A percentile compares a stretch with the other conserved stretches of the same genome.
Evolutionary conservation across 148 eudicot genomes (phyloP).

Genomic region (Talinum fruticosum): DNA sequence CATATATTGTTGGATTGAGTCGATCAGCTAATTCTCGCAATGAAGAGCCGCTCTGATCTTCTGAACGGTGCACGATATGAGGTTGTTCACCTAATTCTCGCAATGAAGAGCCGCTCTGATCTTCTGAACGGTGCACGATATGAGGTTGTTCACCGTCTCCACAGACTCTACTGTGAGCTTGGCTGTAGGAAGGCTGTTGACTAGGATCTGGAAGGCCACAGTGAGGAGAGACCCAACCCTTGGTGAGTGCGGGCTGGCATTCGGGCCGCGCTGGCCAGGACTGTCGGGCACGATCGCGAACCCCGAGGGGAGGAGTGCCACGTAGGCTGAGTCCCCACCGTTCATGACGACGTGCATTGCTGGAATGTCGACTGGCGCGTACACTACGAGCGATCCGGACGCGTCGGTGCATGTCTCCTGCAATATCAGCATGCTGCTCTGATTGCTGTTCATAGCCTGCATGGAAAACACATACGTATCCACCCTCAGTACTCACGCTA

Average conservation of each 20-base stretch:
- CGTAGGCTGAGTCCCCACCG: conserved; percentile 91
- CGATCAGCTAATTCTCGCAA: conserved; percentile 29
- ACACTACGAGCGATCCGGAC: conserved; percentile 85
- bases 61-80: conserved; percentile 85
- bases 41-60: conserved; percentile 79
- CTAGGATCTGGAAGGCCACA: conserved; percentile 87
- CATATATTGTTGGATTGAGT: neutral
- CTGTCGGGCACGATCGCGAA: conserved; percentile 77
- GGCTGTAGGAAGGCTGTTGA: conserved; percentile 83
- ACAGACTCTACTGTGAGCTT: conserved; percentile 92
- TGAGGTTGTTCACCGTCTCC: conserved; percentile 81
- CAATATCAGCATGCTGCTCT: conserved; percentile 90
- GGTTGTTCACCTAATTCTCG: conserved; percentile 71
- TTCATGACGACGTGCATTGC: conserved; percentile 97
- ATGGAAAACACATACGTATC: neutral
- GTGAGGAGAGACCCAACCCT: conserved; percentile 67
- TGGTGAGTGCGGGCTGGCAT: conserved; percentile 19
- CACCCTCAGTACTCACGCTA: neutral
- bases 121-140: conserved; percentile 86
- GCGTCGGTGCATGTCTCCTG: conserved; percentile 91
- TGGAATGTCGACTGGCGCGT: conserved; percentile 92
- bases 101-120: conserved; percentile 75
- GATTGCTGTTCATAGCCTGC: conserved; percentile 77
- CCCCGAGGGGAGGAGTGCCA: conserved; percentile 89
- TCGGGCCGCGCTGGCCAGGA: conserved; percentile 38